Conservation (phyloP, 2,329 filamentous ascomycete species). For the Fusarium tupiense region DNA sequence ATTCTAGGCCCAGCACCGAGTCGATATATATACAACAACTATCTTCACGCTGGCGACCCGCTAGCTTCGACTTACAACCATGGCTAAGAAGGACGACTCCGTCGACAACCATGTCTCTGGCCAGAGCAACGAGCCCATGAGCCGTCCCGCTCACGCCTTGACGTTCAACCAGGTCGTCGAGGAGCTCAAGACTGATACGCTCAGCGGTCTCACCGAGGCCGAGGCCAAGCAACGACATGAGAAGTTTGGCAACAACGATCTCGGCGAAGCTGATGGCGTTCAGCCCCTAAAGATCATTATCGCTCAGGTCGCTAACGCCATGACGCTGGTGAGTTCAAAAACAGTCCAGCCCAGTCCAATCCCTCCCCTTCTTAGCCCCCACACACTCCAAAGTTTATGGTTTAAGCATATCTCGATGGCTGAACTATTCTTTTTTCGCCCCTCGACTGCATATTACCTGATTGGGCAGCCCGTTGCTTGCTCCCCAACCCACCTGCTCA, state of each 20-base stretch:
- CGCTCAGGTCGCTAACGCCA: constrained; percentile 73
- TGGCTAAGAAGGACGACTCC: constrained; percentile 37
- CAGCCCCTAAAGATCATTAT: constrained; percentile 67
- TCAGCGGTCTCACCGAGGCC: constrained; percentile 62
- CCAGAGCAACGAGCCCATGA: constrained; percentile 54
- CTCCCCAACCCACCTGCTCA: constrained; percentile 31
- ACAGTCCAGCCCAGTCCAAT: neutral
- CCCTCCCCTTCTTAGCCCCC: neutral
- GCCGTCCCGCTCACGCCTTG: constrained; percentile 67
- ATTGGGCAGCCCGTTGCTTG: constrained; percentile 56
- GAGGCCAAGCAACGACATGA: constrained; percentile 63
- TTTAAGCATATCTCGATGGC: constrained; percentile 30
- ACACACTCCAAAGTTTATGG: neutral
- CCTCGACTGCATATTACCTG: constrained; percentile 45
- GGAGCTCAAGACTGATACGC: constrained; percentile 62
- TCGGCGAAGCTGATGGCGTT: constrained; percentile 59
- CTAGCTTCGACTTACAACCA: constrained; percentile 25
- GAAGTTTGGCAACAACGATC: constrained; percentile 67
- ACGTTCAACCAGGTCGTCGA: constrained; percentile 57
- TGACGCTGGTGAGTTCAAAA: constrained; percentile 66
- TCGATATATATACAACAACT: neutral
- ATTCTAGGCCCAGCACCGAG: neutral
- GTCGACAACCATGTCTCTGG: constrained; percentile 45
- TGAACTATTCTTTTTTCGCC: constrained; percentile 43
- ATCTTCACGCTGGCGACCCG: constrained; percentile 22